Base-by-base conservation (phyloP, 805 yeast species). In the Yarrowia osloensis region DNA sequence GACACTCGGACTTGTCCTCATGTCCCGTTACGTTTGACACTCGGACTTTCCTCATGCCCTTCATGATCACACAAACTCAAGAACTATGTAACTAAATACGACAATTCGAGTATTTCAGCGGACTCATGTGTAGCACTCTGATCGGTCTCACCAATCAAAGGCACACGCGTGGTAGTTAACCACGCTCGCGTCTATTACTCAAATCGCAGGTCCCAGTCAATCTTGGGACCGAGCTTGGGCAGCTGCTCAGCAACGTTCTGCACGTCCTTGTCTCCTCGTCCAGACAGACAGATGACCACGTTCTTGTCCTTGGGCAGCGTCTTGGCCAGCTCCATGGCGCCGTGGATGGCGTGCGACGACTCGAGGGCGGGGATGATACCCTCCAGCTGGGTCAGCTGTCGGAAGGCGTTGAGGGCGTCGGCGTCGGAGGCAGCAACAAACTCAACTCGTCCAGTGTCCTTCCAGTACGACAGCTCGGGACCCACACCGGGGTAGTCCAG, bases 401-500 rank as follows among this genome's bases (percentile, higher is more conserved):
- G 88, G 86, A 95, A 95, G 21, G 99, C 99, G 70, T 85, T 84
- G 71, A 95, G 82, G 33, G 98, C 98, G 76, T 95, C 87, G n/a
- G 96, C 92, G 78, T 95, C 97, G 37, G 97, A 90, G 67, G 96
- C 98, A 54, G 97, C 96, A 55, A 88, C 78, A 75, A 94, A 95
- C 67, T 88, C 82, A 9, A 96, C 99, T 75, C 99, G 87, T 29
- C 98, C 98, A 69, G 89, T 88, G 66, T 88, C 88, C 78, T 94
- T 94, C 98, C 98, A 95, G 76, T 84, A 86, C 1, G 98, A 96
- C 72, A 95, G 83, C 80, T 95, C 98, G 35, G 99, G 99, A 52
- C 99, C 99, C 55, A 95, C 99, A 79, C 98, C 99, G 28, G 99
- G 99, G 77, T 95, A 95, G 79, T 95, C 99, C 74, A 95, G 84